Conservation (phyloP, 768 basidiomycete genomes). For the Lactarius sanguifluus region DNA sequence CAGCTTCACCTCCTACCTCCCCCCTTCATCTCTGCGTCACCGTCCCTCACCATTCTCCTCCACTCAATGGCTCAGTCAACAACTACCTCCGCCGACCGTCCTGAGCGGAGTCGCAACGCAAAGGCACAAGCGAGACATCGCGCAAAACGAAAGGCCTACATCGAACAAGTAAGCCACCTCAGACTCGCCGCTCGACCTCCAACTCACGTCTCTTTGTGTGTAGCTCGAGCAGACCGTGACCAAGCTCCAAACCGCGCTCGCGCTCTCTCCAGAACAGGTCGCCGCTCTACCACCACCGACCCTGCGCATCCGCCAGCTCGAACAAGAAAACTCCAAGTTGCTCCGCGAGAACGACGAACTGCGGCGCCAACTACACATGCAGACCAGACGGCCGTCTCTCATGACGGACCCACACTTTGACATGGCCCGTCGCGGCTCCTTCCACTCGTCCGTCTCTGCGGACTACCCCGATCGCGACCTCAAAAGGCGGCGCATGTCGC, state of each 20-base stretch:
- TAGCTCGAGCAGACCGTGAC: constrained; percentile 86
- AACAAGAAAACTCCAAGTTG: constrained; percentile 73
- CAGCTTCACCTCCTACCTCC: neutral
- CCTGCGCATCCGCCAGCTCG: constrained; percentile 76
- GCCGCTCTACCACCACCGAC: constrained; percentile 70
- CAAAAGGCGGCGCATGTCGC: constrained; percentile 35
- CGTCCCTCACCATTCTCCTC: neutral
- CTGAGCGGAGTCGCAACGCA: constrained; percentile 84
- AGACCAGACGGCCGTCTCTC: constrained; percentile 28
- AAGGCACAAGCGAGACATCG: constrained; percentile 88
- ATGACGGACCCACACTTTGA: constrained; percentile 30
- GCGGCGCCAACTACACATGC: constrained; percentile 54
- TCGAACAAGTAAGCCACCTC: constrained; percentile 64
- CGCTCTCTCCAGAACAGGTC: constrained; percentile 73
- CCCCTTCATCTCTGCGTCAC: neutral
- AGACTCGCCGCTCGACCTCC: constrained; percentile 1
- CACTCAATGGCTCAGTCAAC: constrained; percentile 20
- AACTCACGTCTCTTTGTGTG: neutral
- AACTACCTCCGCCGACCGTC: constrained; percentile 33
- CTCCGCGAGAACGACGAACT: constrained; percentile 74
- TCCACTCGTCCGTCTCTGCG: constrained; percentile 30
- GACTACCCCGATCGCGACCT: constrained; percentile 30
- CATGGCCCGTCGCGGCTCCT: constrained; percentile 25
- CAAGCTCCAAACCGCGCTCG: constrained; percentile 74
- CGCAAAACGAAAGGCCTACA: constrained; percentile 91